A percentile compares a stretch with the other conserved stretches of the same genome.
Conservation (phyloP, 1,284 basidiomycete genomes). For the Leccinum variabile region DNA sequence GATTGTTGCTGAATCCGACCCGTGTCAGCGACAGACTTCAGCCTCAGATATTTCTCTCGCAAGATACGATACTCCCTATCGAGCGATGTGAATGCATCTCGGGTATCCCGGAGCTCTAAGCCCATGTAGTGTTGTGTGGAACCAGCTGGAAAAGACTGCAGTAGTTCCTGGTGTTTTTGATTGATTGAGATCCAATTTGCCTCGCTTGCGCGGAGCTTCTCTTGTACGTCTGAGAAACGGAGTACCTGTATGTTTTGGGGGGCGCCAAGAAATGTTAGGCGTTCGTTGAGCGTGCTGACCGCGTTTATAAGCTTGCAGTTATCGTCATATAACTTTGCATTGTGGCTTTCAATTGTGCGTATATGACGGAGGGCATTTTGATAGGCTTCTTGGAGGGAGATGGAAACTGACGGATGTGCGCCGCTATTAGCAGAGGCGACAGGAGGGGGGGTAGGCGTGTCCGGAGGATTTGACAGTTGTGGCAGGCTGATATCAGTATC, state of each 20-base stretch:
- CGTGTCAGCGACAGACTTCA: slow-evolving; percentile 16
- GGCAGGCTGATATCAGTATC: background rate
- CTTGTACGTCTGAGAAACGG: slow-evolving; percentile 28
- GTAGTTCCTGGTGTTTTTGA: slow-evolving; percentile 29
- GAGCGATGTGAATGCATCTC: slow-evolving; percentile 20
- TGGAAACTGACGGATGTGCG: slow-evolving; percentile 35
- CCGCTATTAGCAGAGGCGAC: slow-evolving; percentile 36
- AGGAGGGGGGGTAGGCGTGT: slow-evolving; percentile 10
- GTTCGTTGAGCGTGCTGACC: slow-evolving; percentile 35
- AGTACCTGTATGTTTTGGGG: slow-evolving; percentile 19
- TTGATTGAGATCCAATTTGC: slow-evolving; percentile 12
- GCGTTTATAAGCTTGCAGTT: slow-evolving; percentile 42
- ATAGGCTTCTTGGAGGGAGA: slow-evolving; percentile 40
- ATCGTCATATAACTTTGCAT: slow-evolving; percentile 52
- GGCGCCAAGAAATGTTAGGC: slow-evolving; percentile 23
- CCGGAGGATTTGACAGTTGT: slow-evolving; percentile 38
- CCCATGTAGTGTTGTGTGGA: slow-evolving; percentile 21
- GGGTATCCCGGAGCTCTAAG: slow-evolving; percentile 23
- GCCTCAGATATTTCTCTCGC: slow-evolving; percentile 25
- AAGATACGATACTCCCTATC: slow-evolving; percentile 26
- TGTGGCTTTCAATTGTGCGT: slow-evolving; percentile 39
- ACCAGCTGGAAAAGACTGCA: slow-evolving; percentile 16
- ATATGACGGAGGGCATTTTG: slow-evolving; percentile 36
- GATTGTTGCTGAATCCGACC: slow-evolving; percentile 12
- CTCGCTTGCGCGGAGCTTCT: slow-evolving; percentile 28